phyloP scores from a whole-genome alignment of 2,329 filamentous ascomycete genomes.

The Ophiosphaerella korrae region DNA sequence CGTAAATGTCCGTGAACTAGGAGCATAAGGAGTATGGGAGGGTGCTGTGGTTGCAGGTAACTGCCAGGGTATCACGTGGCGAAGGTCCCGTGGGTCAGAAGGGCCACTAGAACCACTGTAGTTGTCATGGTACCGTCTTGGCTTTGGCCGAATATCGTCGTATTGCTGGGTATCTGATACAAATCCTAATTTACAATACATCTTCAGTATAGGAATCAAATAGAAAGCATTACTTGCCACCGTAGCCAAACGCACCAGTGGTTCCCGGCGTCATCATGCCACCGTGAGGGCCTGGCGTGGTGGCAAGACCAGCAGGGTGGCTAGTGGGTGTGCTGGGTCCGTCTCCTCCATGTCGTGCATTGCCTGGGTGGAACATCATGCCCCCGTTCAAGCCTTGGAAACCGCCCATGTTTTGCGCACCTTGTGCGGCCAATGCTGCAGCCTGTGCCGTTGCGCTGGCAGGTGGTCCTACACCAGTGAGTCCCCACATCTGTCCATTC shows the following conservation, averaged over 20 bases:
- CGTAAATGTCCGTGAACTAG: too few species aligned
- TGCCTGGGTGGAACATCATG: constrained; percentile 49
- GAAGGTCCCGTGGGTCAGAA: too few species aligned
- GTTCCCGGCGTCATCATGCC: constrained; percentile 76
- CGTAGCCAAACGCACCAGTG: constrained; percentile 73
- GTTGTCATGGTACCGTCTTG: not conserved
- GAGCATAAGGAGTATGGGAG: too few species aligned
- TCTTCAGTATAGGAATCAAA: constrained; percentile 5
- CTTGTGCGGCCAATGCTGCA: constrained; percentile 51
- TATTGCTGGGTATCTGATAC: constrained; percentile 10
- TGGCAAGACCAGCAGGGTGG: constrained; percentile 56
- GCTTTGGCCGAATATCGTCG: not conserved
- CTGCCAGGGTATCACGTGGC: too few species aligned
- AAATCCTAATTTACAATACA: constrained; percentile 9
- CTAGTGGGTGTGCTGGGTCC: constrained; percentile 73
- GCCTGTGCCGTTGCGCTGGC: constrained; percentile 62
- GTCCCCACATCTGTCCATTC: constrained; percentile 91
- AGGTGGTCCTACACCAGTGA: constrained; percentile 66
- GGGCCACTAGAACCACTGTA: too few species aligned
- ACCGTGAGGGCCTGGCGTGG: constrained; percentile 60
- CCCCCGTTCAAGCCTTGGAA: constrained; percentile 44
- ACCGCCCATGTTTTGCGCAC: constrained; percentile 35
- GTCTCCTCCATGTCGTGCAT: constrained; percentile 49
- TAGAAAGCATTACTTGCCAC: constrained; percentile 38
- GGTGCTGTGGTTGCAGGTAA: too few species aligned